These are phyloP conservation scores for Pleomassaria siparia DNA, from an alignment of 2,329 filamentous ascomycete species.

Conservation along the genomic window DNA sequence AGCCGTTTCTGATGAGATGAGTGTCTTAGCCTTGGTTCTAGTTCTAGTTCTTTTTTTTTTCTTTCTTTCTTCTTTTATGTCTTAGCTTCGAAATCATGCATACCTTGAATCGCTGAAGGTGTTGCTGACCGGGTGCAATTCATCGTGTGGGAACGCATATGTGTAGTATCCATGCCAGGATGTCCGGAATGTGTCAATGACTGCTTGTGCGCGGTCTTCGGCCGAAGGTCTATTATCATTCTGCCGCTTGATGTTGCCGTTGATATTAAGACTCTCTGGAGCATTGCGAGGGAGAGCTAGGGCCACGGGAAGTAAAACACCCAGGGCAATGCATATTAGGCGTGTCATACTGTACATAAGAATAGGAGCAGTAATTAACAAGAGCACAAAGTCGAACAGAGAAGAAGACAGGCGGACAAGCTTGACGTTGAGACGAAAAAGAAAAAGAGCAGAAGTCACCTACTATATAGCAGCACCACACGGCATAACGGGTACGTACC, in stretches of 20 bases:
- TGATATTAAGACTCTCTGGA: slow-evolving; percentile 6
- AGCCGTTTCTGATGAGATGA: slow-evolving; percentile 65
- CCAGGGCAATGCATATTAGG: slow-evolving; percentile 11
- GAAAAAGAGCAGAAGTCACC: not conserved
- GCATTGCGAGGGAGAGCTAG: slow-evolving; percentile 18
- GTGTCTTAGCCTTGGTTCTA: too few relatives aligned
- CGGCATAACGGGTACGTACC: not conserved
- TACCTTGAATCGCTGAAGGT: slow-evolving; percentile 69
- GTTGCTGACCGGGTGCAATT: slow-evolving; percentile 69
- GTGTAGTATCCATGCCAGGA: slow-evolving; percentile 59
- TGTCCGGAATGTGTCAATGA: slow-evolving; percentile 35
- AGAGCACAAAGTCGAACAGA: not conserved
- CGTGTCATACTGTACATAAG: slow-evolving; percentile 10
- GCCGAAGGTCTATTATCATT: slow-evolving; percentile 8
- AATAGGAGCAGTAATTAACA: not conserved
- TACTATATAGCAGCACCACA: slow-evolving; percentile 1
- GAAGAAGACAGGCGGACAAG: not conserved
- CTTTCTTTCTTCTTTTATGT: too few relatives aligned
- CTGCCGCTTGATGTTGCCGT: slow-evolving; percentile 9
- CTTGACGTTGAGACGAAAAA: not conserved
- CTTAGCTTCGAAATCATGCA: slow-evolving; percentile 14
- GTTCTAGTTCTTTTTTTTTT: too few relatives aligned
- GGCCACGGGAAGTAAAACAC: slow-evolving; percentile 10
- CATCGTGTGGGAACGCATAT: slow-evolving; percentile 77
- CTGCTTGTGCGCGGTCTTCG: slow-evolving; percentile 33